These are phyloP conservation scores for Pseudopyricularia javanii DNA, from an alignment of 2,329 filamentous ascomycete species.

Conservation along the genomic window DNA sequence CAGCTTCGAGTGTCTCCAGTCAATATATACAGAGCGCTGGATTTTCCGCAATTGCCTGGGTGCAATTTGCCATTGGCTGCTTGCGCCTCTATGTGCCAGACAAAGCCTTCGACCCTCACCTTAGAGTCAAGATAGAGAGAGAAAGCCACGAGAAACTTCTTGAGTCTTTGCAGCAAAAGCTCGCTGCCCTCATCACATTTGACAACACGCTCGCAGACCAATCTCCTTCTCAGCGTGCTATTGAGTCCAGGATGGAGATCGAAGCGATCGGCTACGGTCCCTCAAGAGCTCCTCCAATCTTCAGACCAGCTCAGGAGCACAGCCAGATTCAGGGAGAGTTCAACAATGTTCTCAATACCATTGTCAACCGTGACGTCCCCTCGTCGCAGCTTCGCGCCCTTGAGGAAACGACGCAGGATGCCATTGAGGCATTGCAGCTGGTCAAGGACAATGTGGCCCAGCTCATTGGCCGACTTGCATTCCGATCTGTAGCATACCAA, in stretches of 20 bases:
- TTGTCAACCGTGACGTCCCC: constrained; percentile 35
- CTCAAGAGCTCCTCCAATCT: constrained; percentile 44
- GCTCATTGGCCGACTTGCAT: constrained; percentile 56
- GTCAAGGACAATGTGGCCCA: constrained; percentile 48
- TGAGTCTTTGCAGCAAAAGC: constrained; percentile 38
- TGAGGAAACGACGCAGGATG: constrained; percentile 7
- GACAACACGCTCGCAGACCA: constrained; percentile 58
- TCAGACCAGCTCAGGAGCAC: constrained; percentile 58
- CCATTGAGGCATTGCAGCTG: constrained; percentile 32
- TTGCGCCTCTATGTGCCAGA: constrained; percentile 78
- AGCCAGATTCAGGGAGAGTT: constrained; percentile 72
- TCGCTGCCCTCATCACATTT: constrained; percentile 51
- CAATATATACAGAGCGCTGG: constrained; percentile 11
- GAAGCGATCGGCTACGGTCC: constrained; percentile 42
- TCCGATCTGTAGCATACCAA: constrained; percentile 66
- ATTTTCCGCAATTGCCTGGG: constrained; percentile 52
- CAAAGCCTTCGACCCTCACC: constrained; percentile 70
- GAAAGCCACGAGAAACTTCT: constrained; percentile 44
- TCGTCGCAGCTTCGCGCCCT: constrained; percentile 18
- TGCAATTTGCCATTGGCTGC: constrained; percentile 61
- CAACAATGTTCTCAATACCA: constrained; percentile 57
- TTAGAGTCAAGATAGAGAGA: constrained; percentile 53
- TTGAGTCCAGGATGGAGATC: constrained; percentile 51
- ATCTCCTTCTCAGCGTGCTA: constrained; percentile 51
- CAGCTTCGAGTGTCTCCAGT: constrained; percentile 17